phyloP scores from a whole-genome alignment of 1,284 basidiomycete genomes.

The Coriolopsis trogii region DNA sequence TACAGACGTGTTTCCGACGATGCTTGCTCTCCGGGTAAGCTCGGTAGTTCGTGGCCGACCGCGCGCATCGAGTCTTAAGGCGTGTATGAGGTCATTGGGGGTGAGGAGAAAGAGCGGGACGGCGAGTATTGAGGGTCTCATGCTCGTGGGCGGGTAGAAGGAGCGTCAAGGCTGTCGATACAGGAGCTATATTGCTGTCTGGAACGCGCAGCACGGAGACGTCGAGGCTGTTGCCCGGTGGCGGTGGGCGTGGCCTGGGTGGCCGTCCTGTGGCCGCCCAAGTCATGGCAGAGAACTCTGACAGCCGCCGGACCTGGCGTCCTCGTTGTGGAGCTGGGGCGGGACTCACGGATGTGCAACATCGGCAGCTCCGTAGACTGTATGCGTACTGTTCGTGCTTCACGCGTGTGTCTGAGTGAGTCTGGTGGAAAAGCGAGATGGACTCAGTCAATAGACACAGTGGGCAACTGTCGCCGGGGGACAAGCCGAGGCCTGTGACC shows the following conservation, averaged over 20 bases:
- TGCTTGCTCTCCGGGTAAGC: constrained; percentile 7
- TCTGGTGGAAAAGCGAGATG: no score
- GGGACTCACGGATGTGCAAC: background rate
- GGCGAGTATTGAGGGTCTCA: constrained; percentile 23
- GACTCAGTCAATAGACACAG: no score
- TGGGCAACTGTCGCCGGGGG: no score
- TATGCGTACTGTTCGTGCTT: background rate
- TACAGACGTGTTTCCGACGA: constrained; percentile 10
- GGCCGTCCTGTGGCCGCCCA: constrained; percentile 3
- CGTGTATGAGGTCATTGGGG: constrained; percentile 25
- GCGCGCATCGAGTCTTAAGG: constrained; percentile 25
- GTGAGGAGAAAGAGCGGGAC: constrained; percentile 24
- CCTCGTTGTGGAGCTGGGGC: background rate
- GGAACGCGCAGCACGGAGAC: background rate
- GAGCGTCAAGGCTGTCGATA: background rate
- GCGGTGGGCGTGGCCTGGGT: constrained; percentile 5
- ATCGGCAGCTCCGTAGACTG: no score
- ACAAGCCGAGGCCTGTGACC: no score
- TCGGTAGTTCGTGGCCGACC: constrained; percentile 14
- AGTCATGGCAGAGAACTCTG: background rate
- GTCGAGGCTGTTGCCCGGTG: constrained; percentile 7
- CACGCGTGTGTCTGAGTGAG: no score
- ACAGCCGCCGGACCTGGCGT: background rate
- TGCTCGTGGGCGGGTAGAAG: constrained; percentile 8
- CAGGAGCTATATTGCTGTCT: background rate